Percentiles rank a stretch among this genome's conserved stretches.
Evolutionary conservation across 1,139 yeast species (phyloP).

Genomic region (Saccharomyces hybrid): DNA sequence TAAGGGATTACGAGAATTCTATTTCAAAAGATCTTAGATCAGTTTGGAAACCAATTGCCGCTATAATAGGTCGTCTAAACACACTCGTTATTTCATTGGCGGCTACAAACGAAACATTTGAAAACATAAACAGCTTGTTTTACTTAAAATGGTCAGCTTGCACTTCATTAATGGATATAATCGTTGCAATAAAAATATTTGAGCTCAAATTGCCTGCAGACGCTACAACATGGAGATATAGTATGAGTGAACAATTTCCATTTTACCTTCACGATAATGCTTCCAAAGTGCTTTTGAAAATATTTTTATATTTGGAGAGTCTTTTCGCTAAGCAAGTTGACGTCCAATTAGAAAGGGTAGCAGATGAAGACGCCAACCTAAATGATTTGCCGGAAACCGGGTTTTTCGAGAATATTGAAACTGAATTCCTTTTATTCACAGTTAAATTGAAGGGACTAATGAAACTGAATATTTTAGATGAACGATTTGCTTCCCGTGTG

Average conservation of each 20-base stretch:
- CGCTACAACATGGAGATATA: slow-evolving; percentile 18
- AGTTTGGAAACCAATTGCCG: slow-evolving; percentile 11
- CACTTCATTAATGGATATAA: slow-evolving; percentile 24
- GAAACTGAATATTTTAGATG: slow-evolving; percentile 37
- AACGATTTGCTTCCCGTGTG: slow-evolving; percentile 36
- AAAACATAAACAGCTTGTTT: slow-evolving; percentile 4
- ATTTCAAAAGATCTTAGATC: slow-evolving; percentile 7
- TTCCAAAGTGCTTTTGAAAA: slow-evolving; percentile 26
- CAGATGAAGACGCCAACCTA: slow-evolving; percentile 52
- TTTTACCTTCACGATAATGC: slow-evolving; percentile 11
- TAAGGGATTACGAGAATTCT: not conserved
- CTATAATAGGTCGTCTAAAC: slow-evolving; percentile 13
- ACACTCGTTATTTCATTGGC: slow-evolving; percentile 9
- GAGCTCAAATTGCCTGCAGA: slow-evolving; percentile 23
- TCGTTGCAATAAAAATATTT: slow-evolving; percentile 31
- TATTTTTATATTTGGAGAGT: slow-evolving; percentile 32
- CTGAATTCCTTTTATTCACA: slow-evolving; percentile 43
- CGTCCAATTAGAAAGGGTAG: slow-evolving; percentile 45
- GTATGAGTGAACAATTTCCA: slow-evolving; percentile 16
- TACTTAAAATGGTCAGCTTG: slow-evolving; percentile 18
- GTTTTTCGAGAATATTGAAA: slow-evolving; percentile 30
- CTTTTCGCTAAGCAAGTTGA: slow-evolving; percentile 27
- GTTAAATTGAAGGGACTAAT: slow-evolving; percentile 44
- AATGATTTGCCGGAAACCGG: slow-evolving; percentile 31
- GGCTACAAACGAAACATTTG: slow-evolving; percentile 1